phyloP scores from a whole-genome alignment of 768 basidiomycete genomes.

The Leccinum ochraceum region DNA sequence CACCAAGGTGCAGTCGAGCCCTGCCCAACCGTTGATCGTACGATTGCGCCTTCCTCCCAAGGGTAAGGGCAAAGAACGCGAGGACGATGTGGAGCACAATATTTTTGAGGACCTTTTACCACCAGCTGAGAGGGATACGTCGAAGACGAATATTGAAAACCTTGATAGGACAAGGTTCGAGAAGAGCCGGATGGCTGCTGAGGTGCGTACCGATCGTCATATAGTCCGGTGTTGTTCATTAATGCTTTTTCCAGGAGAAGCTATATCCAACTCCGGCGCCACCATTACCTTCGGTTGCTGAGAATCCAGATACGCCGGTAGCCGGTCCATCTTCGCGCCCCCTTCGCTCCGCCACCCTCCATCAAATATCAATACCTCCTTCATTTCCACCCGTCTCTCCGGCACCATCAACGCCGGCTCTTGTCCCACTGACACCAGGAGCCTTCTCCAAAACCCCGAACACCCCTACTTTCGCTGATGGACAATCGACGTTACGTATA shows the following conservation, averaged over 20 bases:
- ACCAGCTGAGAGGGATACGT: conserved; percentile 67
- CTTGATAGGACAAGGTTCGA: conserved; percentile 75
- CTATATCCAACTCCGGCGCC: conserved; percentile 45
- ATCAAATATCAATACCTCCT: conserved; percentile 37
- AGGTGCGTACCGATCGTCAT: conserved; percentile 49
- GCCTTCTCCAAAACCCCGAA: conserved; percentile 34
- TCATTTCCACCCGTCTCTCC: conserved; percentile 35
- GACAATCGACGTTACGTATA: conserved; percentile 58
- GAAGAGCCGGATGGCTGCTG: conserved; percentile 65
- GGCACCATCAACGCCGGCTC: conserved; percentile 38
- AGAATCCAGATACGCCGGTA: conserved; percentile 38
- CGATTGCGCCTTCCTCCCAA: conserved; percentile 59
- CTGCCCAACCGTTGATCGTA: conserved; percentile 42
- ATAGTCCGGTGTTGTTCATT: neutral
- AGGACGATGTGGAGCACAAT: conserved; percentile 59
- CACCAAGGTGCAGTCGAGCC: conserved; percentile 36
- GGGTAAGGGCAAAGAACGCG: conserved; percentile 68
- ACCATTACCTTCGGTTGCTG: conserved; percentile 32
- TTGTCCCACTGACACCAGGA: conserved; percentile 36
- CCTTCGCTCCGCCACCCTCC: conserved; percentile 56
- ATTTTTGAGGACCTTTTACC: conserved; percentile 85
- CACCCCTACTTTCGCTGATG: conserved; percentile 25
- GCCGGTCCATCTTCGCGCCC: conserved; percentile 63
- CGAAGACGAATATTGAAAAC: conserved; percentile 60
- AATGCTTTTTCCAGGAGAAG: conserved; percentile 43